A percentile compares a stretch with the other conserved stretches of the same genome.
phyloP scores from a whole-genome alignment of 1,284 basidiomycete species.

The Cryptococcus maquisensis region DNA sequence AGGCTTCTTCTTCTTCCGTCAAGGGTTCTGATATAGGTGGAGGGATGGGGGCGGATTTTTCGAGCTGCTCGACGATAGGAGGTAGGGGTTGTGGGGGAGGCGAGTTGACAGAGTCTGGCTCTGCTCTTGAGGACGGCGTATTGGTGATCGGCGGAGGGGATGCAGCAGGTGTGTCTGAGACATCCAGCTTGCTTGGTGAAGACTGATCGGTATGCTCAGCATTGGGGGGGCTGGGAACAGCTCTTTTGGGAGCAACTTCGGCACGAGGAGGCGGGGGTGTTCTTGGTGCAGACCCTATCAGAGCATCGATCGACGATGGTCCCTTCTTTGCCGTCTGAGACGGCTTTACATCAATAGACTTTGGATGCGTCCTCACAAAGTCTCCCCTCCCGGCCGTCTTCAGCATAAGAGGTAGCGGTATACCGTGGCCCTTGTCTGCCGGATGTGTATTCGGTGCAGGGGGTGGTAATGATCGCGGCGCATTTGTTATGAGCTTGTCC shows the following conservation, averaged over 20 bases:
- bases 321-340: too few species aligned
- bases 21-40: not conserved
- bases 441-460: constrained; percentile 10
- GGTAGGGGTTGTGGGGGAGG: not conserved
- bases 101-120: not conserved
- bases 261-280: too few species aligned
- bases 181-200: too few species aligned
- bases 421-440: constrained; percentile 4
- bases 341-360: too few species aligned
- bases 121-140: too few species aligned
- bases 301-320: too few species aligned
- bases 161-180: too few species aligned
- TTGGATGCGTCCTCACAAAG: not conserved
- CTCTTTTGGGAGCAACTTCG: too few species aligned
- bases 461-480: constrained; percentile 9
- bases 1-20: not conserved
- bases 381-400: constrained; percentile 2
- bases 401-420: not conserved
- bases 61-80: not conserved
- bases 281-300: too few species aligned
- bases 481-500: constrained; percentile 4
- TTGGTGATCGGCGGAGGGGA: too few species aligned
- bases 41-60: not conserved
- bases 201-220: too few species aligned
- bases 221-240: too few species aligned